Base-by-base conservation (phyloP, 345 rosid species). In the Citrus unshiu region DNA sequence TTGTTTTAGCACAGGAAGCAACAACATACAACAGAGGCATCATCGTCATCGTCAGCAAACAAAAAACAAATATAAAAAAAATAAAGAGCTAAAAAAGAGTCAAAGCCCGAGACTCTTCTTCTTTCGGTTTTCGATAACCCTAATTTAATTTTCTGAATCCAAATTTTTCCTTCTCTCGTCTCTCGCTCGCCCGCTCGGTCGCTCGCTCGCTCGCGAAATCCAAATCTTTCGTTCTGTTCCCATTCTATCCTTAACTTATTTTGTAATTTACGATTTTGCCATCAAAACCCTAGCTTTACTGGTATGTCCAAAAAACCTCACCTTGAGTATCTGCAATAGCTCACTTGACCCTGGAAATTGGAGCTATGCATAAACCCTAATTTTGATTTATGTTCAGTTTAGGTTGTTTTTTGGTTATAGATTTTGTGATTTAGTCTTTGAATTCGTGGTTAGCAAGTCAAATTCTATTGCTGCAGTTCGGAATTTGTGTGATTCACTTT, bases 281-380 rank as follows among this genome's bases (percentile, higher is more conserved):
- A 82, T 83, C 83, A 80, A 87, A 91, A 88, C 92, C 95, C 90
- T 86, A 87, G 83, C 72, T 80, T 64, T 13, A 43, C 54, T 79
- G 56, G 40, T 72, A 43, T 81, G 54, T 63, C 80, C 27, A 22
- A 49, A 18, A 60, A 46, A 65, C 57, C 18, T 30, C 74, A 68
- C 69, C 76, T 66, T 12, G 22, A 70, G 73, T 77, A n/a, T 46
- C 69, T 37, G 37, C 40, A 3, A 43, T 69, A 65, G 82, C 78
- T 84, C 64, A 57, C 40, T 77, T 32, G 43, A 29, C 67, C 62
- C 18, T 25, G 25, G 43, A 32, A 67, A 67, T 54, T 57, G 37
- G 39, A 25, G 40, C 13, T 62, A 7, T 27, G 60, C 29, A 69
- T 74, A 84, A 90, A 85, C 89, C 91, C 94, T 93, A 87, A 85